Conservation (phyloP, 495 filamentous ascomycete genomes). For the Polyplosphaeria fusca region DNA sequence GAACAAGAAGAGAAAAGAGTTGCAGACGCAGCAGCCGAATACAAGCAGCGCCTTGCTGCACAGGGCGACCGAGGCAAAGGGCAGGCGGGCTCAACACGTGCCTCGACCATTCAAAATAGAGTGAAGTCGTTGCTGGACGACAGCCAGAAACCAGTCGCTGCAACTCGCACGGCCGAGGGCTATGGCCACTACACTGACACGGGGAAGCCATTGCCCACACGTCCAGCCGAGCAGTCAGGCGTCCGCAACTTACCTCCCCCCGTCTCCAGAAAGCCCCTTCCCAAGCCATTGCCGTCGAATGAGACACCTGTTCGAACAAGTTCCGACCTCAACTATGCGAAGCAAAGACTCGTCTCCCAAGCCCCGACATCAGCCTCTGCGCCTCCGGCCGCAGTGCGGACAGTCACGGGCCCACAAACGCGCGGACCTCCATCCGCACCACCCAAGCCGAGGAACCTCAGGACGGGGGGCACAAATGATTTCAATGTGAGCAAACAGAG, state of each 20-base stretch:
- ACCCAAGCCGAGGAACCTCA: conserved; percentile 60
- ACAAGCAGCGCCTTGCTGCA: conserved; percentile 71
- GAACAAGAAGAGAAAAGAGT: conserved; percentile 91
- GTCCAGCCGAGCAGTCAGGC: conserved; percentile 8
- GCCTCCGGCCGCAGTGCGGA: conserved; percentile 12
- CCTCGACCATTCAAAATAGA: conserved; percentile 82
- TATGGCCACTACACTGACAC: conserved; percentile 80
- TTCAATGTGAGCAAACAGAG: conserved; percentile 27
- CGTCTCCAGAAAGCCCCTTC: conserved; percentile 16
- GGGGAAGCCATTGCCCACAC: conserved; percentile 22
- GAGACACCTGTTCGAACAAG: conserved; percentile 1
- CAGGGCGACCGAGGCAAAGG: conserved; percentile 48
- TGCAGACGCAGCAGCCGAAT: conserved; percentile 86
- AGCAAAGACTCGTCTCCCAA: conserved; percentile 6
- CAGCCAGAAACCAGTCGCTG: conserved; percentile 55
- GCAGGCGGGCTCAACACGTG: conserved; percentile 47
- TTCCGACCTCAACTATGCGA: conserved; percentile 22
- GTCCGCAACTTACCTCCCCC: conserved; percentile 1
- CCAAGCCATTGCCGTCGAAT: conserved; percentile 1
- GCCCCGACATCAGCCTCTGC: conserved; percentile 17
- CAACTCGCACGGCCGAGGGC: conserved; percentile 74
- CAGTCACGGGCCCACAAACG: conserved; percentile 1
- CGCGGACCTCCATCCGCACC: conserved; percentile 48
- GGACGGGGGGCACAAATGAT: conserved; percentile 42
- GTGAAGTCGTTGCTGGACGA: conserved; percentile 86